Evolutionary conservation across 2,329 filamentous ascomycete genomes (phyloP).

Genomic region (Apiospora arundinis): DNA sequence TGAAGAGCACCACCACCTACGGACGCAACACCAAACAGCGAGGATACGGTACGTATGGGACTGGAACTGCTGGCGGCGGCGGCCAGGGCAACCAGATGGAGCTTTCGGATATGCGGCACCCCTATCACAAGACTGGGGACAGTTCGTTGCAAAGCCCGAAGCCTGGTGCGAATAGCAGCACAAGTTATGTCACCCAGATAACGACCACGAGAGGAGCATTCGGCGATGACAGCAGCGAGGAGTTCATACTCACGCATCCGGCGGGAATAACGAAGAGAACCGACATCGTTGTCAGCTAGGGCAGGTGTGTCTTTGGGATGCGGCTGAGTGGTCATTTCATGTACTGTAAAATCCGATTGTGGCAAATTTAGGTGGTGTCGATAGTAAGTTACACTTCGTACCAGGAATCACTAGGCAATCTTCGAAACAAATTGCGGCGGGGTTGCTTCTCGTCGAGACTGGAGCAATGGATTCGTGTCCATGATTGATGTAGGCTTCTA

Average conservation of each 20-base stretch:
- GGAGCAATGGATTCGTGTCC: background rate
- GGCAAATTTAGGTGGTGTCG: background rate
- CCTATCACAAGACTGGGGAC: background rate
- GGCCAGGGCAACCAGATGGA: background rate
- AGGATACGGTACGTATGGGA: background rate
- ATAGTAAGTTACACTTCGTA: background rate
- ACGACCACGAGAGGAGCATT: background rate
- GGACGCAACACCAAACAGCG: background rate
- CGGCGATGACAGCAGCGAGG: background rate
- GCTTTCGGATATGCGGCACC: background rate
- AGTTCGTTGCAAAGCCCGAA: background rate
- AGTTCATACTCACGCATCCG: background rate
- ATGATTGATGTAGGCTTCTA: background rate
- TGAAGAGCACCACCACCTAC: conserved; percentile 22
- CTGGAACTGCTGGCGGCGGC: background rate
- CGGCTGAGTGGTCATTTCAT: background rate
- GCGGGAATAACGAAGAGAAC: background rate
- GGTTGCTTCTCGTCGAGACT: no score
- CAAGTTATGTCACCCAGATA: background rate
- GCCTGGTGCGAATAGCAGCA: background rate
- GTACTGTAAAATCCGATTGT: background rate
- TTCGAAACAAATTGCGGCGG: no score
- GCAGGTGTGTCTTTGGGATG: background rate
- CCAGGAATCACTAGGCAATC: background rate
- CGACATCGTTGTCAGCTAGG: background rate